Percentiles rank a stretch among this genome's conserved stretches.
Conservation (phyloP, 768 basidiomycete genomes). For the Calvatia gigantea region DNA sequence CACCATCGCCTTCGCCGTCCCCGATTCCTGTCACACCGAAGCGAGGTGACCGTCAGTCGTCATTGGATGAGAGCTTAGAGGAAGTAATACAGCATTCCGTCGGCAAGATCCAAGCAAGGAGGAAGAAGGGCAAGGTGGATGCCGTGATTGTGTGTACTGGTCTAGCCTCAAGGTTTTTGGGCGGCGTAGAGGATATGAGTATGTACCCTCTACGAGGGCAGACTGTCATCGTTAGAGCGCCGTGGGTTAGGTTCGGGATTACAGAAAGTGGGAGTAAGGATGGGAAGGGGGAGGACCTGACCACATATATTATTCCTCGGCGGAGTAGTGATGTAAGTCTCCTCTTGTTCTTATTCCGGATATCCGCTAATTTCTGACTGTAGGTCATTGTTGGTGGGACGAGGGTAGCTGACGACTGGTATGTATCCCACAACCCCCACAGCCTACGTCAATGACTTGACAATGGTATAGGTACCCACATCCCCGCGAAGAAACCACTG, state of each 20-base stretch:
- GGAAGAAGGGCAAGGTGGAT: constrained; percentile 17
- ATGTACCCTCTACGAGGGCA: constrained; percentile 83
- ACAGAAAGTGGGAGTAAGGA: constrained; percentile 32
- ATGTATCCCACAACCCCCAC: not conserved
- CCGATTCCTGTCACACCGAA: not conserved
- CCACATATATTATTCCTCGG: constrained; percentile 65
- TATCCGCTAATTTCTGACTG: not conserved
- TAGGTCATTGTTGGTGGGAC: constrained; percentile 63
- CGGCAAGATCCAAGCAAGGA: constrained; percentile 6
- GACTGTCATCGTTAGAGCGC: constrained; percentile 71
- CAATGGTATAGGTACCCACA: constrained; percentile 51
- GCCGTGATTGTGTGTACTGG: constrained; percentile 73
- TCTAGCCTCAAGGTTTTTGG: constrained; percentile 67
- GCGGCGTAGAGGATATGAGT: constrained; percentile 76
- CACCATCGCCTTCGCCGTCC: not conserved
- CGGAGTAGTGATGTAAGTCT: constrained; percentile 45
- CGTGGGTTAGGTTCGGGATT: constrained; percentile 57
- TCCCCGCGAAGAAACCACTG: constrained; percentile 60
- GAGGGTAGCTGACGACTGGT: constrained; percentile 60
- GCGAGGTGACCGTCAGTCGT: too few species aligned
- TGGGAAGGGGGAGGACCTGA: constrained; percentile 30
- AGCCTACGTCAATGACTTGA: not conserved
- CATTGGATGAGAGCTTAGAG: not conserved
- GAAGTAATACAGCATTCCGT: not conserved
- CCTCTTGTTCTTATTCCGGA: not conserved